Evolutionary conservation across 495 filamentous ascomycete genomes (phyloP).

Genomic region (Talaromyces nanjingensis): DNA sequence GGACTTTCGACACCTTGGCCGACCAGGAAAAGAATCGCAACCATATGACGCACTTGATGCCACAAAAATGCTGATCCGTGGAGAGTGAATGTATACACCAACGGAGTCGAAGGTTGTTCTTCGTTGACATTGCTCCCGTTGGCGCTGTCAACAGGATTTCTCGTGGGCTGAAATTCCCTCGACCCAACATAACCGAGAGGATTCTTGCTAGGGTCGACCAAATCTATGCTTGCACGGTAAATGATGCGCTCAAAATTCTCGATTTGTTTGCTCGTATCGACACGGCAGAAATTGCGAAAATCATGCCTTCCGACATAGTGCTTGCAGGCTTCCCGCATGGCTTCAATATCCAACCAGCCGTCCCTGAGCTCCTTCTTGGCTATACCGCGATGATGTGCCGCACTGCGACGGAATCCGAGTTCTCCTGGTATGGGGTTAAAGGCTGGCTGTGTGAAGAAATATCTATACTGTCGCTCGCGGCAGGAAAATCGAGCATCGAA

Average conservation of each 20-base stretch:
- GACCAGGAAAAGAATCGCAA: conserved; percentile 79
- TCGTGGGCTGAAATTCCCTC: conserved; percentile 27
- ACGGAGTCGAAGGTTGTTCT: conserved; percentile 32
- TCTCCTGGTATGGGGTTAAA: conserved; percentile 53
- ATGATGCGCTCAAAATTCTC: conserved; percentile 72
- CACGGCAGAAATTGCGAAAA: conserved; percentile 94
- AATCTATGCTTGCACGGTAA: conserved; percentile 66
- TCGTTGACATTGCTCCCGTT: conserved; percentile 14
- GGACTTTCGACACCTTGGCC: conserved; percentile 82
- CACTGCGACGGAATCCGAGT: conserved; percentile 25
- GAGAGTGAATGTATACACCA: conserved; percentile 79
- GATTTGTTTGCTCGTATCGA: conserved; percentile 81
- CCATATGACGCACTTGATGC: conserved; percentile 96
- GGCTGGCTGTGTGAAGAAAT: conserved; percentile 95
- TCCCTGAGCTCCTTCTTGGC: conserved; percentile 30
- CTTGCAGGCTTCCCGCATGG: conserved; percentile 76
- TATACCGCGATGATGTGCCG: conserved; percentile 10
- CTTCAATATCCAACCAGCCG: conserved; percentile 71
- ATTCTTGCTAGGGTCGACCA: conserved; percentile 45
- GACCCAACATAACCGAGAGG: conserved; percentile 30
- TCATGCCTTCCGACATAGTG: conserved; percentile 78
- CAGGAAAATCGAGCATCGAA: conserved; percentile 96
- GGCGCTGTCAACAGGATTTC: conserved; percentile 9
- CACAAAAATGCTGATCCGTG: conserved; percentile 92
- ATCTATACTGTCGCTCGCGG: conserved; percentile 79